Evolutionary conservation across 2,329 filamentous ascomycete species (phyloP), one percentile per base, ranked within the genome.

Genomic region (Colletotrichum noveboracense): DNA sequence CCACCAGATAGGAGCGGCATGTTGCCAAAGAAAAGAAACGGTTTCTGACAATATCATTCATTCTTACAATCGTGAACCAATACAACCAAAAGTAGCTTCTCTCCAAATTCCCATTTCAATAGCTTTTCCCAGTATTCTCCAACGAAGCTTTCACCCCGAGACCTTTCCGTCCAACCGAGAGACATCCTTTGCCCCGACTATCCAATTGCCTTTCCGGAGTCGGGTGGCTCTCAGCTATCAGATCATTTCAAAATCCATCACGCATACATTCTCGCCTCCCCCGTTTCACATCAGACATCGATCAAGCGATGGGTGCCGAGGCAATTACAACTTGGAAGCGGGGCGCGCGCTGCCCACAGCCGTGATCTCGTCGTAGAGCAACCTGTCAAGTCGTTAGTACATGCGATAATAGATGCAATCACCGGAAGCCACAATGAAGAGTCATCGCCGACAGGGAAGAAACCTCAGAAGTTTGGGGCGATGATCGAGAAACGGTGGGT

Each of bases 351-450:
- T 86, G 77, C 94, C 94, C 74, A 94, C 90, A 76, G 92, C 91
- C 21, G 95, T 96, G 82, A 97, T 97, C 85, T 97, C 95, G 80
- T 96, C 95, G 86, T 98, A 98, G 66, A 98, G 86, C 79, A 98
- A 87, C 68, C 94, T 97, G 77, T 34, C 68, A 34, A 30, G 34
- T 56, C 38, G 28, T 64, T 28, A 64, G 61, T 26, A 61, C n/a
- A 26, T 34, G 78, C 82, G 67, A 80, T 75, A 21, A 30, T 52
- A 61, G 76, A 56, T 62, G 52, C 7, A 55, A 74, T 64, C 52
- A 21, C 72, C 62, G 38, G 26, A 69, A 78, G 52, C 80, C 70
- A 62, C 65, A 7, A 7, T 52, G 9, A 61, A 64, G 26, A 67
- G 30, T 18, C 67, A 58, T 56, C 26, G 28, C 38, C 28, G 30